These are phyloP conservation scores for Amylocystis lapponica DNA, from an alignment of 768 basidiomycete species.

Conservation along the genomic window DNA sequence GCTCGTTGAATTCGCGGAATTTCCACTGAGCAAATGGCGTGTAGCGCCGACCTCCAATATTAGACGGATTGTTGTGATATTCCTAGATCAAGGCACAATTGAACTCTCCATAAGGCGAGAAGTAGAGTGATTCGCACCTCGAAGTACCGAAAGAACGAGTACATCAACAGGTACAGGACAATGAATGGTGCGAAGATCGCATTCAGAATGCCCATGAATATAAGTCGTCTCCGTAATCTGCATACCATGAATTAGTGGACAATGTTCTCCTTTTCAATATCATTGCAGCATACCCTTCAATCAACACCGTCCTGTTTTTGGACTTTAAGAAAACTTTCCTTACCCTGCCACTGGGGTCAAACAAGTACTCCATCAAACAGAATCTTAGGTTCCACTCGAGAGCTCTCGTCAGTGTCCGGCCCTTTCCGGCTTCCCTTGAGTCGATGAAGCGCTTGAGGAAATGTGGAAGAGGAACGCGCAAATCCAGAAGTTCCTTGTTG, in stretches of 20 bases:
- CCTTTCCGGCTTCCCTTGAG: slow-evolving; percentile 53
- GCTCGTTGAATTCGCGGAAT: slow-evolving; percentile 97
- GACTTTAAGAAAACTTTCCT: slow-evolving; percentile 88
- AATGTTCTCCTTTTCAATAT: not conserved
- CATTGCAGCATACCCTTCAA: slow-evolving; percentile 64
- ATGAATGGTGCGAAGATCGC: slow-evolving; percentile 96
- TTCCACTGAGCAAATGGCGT: slow-evolving; percentile 97
- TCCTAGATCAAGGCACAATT: slow-evolving; percentile 51
- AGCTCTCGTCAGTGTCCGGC: slow-evolving; percentile 78
- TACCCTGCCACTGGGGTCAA: slow-evolving; percentile 85
- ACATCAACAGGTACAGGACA: slow-evolving; percentile 92
- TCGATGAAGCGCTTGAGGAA: slow-evolving; percentile 40
- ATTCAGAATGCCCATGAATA: slow-evolving; percentile 97
- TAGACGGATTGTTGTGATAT: slow-evolving; percentile 97
- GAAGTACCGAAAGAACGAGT: slow-evolving; percentile 99
- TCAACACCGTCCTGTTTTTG: slow-evolving; percentile 68
- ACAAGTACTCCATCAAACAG: slow-evolving; percentile 92
- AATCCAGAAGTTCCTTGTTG: slow-evolving; percentile 92
- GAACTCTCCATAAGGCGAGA: too few relatives aligned
- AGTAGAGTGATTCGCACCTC: slow-evolving; percentile 84
- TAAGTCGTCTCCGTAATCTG: slow-evolving; percentile 79
- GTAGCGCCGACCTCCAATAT: slow-evolving; percentile 87
- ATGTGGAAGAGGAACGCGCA: slow-evolving; percentile 74
- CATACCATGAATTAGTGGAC: slow-evolving; percentile 2
- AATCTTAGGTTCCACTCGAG: slow-evolving; percentile 97